phyloP scores from a whole-genome alignment of 1,139 yeast species.

The Sugiyamaella grinbergsii region DNA sequence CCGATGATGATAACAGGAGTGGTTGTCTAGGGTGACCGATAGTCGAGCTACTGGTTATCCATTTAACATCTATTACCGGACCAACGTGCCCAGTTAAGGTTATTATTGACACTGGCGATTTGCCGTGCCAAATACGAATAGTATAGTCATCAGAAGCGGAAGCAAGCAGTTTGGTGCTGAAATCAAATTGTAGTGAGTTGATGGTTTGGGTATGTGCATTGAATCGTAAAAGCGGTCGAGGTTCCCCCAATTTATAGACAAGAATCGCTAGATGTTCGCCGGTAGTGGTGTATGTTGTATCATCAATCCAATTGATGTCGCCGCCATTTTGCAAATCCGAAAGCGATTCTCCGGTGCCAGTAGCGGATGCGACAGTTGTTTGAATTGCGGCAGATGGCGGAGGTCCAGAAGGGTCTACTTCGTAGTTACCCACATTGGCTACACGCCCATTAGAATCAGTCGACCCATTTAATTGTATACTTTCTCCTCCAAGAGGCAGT shows the following conservation, averaged over 20 bases:
- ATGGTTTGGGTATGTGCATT: conserved; percentile 69
- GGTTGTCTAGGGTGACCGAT: conserved; percentile 20
- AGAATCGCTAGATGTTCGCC: conserved; percentile 59
- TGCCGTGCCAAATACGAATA: conserved; percentile 65
- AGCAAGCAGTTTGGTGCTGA: conserved; percentile 56
- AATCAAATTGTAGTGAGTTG: conserved; percentile 58
- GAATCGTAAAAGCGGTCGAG: conserved; percentile 59
- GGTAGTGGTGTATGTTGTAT: conserved; percentile 68
- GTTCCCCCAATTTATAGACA: conserved; percentile 58
- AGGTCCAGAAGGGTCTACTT: neutral
- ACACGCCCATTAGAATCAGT: neutral
- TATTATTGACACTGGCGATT: conserved; percentile 36
- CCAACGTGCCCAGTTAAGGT: conserved; percentile 38
- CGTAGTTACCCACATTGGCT: neutral
- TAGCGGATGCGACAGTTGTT: neutral
- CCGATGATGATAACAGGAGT: conserved; percentile 52
- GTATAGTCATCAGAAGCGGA: conserved; percentile 77
- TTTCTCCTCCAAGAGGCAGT: conserved; percentile 10
- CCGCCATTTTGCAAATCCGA: conserved; percentile 27
- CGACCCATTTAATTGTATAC: conserved; percentile 19
- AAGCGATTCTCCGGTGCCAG: neutral
- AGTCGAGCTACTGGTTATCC: conserved; percentile 35
- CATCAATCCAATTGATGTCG: conserved; percentile 74
- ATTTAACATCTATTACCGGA: conserved; percentile 38
- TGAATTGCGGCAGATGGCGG: neutral